phyloP scores from a whole-genome alignment of 345 rosid genomes.

The Aquilaria yunnanensis region DNA sequence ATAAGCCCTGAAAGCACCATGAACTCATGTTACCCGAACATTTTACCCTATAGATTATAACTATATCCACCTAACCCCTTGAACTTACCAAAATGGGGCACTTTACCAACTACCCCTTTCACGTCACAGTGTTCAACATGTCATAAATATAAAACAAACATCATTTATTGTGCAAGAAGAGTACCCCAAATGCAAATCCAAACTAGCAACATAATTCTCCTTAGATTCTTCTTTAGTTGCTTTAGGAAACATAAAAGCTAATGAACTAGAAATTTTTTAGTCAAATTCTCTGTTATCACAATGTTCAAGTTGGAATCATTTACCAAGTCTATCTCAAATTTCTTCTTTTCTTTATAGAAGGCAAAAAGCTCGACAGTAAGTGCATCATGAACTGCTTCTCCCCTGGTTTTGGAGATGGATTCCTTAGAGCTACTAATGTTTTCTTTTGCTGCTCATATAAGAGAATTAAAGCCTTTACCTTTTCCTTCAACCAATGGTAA shows the following conservation, averaged over 20 bases:
- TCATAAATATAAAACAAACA: too few species aligned
- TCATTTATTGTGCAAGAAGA: constrained; percentile 43
- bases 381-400: constrained; percentile 41
- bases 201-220: constrained; percentile 54
- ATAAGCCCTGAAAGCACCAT: too few species aligned
- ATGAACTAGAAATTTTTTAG: constrained; percentile 24
- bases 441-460: constrained; percentile 90
- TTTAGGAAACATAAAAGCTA: constrained; percentile 40
- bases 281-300: constrained; percentile 42
- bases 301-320: constrained; percentile 23
- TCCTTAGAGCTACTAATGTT: constrained; percentile 42
- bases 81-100: too few species aligned
- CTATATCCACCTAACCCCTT: too few species aligned
- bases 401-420: constrained; percentile 40
- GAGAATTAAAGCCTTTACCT: constrained; percentile 76
- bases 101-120: too few species aligned
- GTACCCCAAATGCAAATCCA: constrained; percentile 49
- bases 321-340: constrained; percentile 16
- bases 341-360: constrained; percentile 35
- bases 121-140: too few species aligned
- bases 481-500: constrained; percentile 88
- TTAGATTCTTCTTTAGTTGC: constrained; percentile 48
- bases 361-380: constrained; percentile 41
- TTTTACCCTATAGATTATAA: too few species aligned
- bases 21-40: too few species aligned